Evolutionary conservation across 176 grass and related monocot species (phyloP).

Genomic region (Aegilops bicornis): DNA sequence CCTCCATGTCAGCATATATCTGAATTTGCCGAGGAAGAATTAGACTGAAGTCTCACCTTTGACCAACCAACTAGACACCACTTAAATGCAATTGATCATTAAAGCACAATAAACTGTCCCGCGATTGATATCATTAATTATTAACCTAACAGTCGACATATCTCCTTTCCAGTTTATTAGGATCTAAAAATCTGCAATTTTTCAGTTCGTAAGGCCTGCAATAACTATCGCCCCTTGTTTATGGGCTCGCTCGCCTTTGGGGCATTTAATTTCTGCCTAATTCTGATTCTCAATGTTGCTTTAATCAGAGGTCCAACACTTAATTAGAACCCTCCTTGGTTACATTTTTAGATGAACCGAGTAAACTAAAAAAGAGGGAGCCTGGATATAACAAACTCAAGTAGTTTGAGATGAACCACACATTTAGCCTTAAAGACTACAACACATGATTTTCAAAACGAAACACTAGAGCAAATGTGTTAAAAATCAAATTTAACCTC

Average conservation of each 20-base stretch:
- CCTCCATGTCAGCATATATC: slow-evolving; percentile 86
- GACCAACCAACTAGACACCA: background rate
- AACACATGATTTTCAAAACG: background rate
- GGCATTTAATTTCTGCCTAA: too few species aligned
- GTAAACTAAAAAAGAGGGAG: too few species aligned
- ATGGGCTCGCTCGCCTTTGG: too few species aligned
- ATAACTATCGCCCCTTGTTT: too few species aligned
- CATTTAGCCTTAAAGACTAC: background rate
- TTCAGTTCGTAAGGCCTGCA: too few species aligned
- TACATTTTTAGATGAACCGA: too few species aligned
- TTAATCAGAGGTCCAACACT: too few species aligned
- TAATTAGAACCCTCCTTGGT: too few species aligned
- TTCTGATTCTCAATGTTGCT: too few species aligned
- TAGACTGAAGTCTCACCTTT: background rate
- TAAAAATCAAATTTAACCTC: slow-evolving; percentile 52
- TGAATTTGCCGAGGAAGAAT: slow-evolving; percentile 20
- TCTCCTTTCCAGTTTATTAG: background rate
- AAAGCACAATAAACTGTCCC: background rate
- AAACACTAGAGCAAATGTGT: background rate
- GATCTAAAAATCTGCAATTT: too few species aligned
- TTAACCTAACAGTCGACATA: slow-evolving; percentile 4
- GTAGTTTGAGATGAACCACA: background rate
- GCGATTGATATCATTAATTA: background rate
- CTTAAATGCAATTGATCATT: background rate
- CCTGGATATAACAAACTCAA: background rate